phyloP scores from a whole-genome alignment of 1,139 yeast genomes.

The Blastobotrys capitulatus region DNA sequence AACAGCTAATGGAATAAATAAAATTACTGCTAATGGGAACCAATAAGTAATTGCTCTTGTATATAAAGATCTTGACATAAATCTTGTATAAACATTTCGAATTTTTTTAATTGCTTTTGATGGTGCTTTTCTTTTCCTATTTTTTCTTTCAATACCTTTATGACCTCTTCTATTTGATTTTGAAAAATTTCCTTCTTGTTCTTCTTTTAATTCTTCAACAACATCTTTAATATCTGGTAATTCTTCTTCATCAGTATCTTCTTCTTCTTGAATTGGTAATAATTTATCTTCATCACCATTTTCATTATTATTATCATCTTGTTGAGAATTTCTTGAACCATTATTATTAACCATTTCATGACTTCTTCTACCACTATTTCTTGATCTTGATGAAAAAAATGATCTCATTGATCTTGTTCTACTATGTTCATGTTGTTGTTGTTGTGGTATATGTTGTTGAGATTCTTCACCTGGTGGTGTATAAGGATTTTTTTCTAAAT shows the following conservation, averaged over 20 bases:
- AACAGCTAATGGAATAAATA: conserved; percentile 37
- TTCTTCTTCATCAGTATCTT: conserved; percentile 22
- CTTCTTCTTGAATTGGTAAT: conserved; percentile 11
- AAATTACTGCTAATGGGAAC: conserved; percentile 36
- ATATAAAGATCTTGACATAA: conserved; percentile 30
- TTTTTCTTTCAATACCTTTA: conserved; percentile 18
- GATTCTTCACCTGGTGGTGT: not conserved
- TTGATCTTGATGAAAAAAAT: conserved; percentile 14
- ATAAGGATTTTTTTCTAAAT: conserved; percentile 5
- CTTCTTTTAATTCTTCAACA: conserved; percentile 22
- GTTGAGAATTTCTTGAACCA: not conserved
- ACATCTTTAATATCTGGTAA: conserved; percentile 29
- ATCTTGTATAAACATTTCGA: conserved; percentile 25
- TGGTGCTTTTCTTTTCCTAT: conserved; percentile 17
- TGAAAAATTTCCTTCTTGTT: conserved; percentile 11
- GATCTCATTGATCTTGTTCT: conserved; percentile 15
- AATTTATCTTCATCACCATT: conserved; percentile 7
- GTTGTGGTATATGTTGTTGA: conserved; percentile 1
- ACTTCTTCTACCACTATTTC: conserved; percentile 9
- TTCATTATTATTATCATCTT: conserved; percentile 3
- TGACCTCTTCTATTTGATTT: conserved; percentile 13
- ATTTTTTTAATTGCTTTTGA: conserved; percentile 17
- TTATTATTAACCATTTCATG: conserved; percentile 10
- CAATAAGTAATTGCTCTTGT: conserved; percentile 35
- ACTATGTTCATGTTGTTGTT: not conserved